These are phyloP conservation scores for Coriaria nepalensis DNA, from an alignment of 306 rosid genomes.

Conservation along the genomic window DNA sequence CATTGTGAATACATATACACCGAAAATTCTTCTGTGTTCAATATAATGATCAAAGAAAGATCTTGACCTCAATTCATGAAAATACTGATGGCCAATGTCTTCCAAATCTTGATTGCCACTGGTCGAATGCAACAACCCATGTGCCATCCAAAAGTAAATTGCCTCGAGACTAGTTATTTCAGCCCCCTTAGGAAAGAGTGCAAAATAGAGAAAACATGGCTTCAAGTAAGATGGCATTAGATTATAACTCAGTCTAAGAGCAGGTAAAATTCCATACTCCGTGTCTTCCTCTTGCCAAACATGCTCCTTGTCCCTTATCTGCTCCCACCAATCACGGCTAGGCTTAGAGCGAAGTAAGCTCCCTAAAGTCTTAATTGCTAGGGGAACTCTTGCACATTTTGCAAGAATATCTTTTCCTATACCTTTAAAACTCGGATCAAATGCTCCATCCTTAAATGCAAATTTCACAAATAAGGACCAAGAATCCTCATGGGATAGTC, in stretches of 20 bases:
- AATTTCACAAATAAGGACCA: constrained; percentile 2
- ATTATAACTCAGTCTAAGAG: too few relatives aligned
- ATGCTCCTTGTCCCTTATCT: not conserved
- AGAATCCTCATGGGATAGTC: not conserved
- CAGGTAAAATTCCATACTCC: not conserved
- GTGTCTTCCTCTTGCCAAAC: not conserved
- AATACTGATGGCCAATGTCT: not conserved
- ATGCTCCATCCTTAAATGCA: constrained; percentile 1
- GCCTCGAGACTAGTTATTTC: not conserved
- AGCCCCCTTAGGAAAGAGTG: constrained; percentile 3
- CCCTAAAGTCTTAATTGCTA: constrained; percentile 3
- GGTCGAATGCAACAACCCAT: not conserved
- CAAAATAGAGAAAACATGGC: constrained; percentile 4
- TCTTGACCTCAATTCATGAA: constrained; percentile 2
- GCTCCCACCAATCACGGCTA: not conserved
- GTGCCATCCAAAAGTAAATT: constrained; percentile 5
- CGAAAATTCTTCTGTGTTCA: not conserved
- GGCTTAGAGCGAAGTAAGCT: constrained; percentile 4
- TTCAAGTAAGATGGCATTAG: constrained; percentile 7
- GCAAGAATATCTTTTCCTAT: not conserved
- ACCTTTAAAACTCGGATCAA: not conserved
- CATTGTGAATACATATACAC: not conserved
- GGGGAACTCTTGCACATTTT: constrained; percentile 7
- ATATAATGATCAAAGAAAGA: constrained; percentile 4
- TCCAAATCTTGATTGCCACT: not conserved